Percentiles rank a stretch among this genome's conserved stretches.
Conservation (phyloP, 495 filamentous ascomycete genomes). For the Neurospora sp. region DNA sequence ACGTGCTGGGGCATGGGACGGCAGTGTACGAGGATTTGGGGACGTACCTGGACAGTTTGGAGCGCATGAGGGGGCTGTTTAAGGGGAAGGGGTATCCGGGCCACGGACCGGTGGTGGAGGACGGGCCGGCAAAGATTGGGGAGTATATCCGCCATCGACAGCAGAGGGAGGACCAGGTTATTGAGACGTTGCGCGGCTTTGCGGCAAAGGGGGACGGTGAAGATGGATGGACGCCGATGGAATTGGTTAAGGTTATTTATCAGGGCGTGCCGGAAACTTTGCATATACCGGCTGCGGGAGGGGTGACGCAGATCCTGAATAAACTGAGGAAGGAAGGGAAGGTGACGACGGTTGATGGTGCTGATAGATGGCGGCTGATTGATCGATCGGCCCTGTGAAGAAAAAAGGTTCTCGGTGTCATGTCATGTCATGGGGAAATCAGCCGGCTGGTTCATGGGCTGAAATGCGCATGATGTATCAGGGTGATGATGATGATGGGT, state of each 20-base stretch:
- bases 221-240: slow-evolving; percentile 58
- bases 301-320: slow-evolving; percentile 54
- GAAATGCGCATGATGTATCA: neutral
- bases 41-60: slow-evolving; percentile 61
- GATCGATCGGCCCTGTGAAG: slow-evolving; percentile 33
- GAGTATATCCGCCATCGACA: slow-evolving; percentile 80
- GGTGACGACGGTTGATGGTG: slow-evolving; percentile 30
- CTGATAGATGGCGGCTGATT: slow-evolving; percentile 45
- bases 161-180: slow-evolving; percentile 70
- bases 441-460: neutral
- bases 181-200: slow-evolving; percentile 48
- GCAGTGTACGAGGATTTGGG: slow-evolving; percentile 79
- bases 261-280: slow-evolving; percentile 63
- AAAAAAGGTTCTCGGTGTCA: neutral
- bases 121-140: slow-evolving; percentile 50
- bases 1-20: slow-evolving; percentile 88
- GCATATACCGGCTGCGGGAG: slow-evolving; percentile 59
- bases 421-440: neutral
- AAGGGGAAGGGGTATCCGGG: slow-evolving; percentile 73
- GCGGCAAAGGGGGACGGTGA: slow-evolving; percentile 30
- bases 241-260: slow-evolving; percentile 81
- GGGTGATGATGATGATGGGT: neutral
- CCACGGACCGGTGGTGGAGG: slow-evolving; percentile 67
- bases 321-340: slow-evolving; percentile 62
- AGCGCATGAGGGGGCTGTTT: slow-evolving; percentile 56